Base-by-base conservation (phyloP, 1,284 basidiomycete species). In the Bjerkandera adusta region DNA sequence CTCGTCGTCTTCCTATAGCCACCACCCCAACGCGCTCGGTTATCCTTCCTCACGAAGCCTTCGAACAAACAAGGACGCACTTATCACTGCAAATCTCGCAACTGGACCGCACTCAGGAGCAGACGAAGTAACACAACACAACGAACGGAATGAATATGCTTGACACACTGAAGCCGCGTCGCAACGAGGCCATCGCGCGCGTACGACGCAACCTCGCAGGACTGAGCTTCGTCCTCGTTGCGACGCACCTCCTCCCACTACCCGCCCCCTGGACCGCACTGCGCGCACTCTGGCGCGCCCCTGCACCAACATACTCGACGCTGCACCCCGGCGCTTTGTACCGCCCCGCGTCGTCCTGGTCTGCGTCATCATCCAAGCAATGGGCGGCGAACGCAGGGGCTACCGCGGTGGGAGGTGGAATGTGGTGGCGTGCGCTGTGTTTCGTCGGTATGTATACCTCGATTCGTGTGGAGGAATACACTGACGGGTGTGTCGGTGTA, bases 111-210 rank as follows among this genome's bases (percentile, higher is more conserved):
- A n/a, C n/a, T n/a, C n/a, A n/a, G n/a, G n/a, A n/a, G n/a, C n/a
- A n/a, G n/a, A n/a, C n/a, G n/a, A n/a, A n/a, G n/a, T n/a, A n/a
- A n/a, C n/a, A n/a, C n/a, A n/a, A n/a, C n/a, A n/a, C n/a, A n/a
- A n/a, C n/a, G n/a, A n/a, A n/a, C n/a, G n/a, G n/a, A n/a, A n/a
- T n/a, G 8, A 34, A 5, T 7, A 25, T 70, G 12, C 29, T 61
- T 1, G 58, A 70, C 52, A 63, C 67, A 43, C 58, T 81, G 54
- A 83, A 79, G 55, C 81, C 79, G 4, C 60, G 76, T 39, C 75
- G 72, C 48, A 69, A 71, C 32, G 80, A 82, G 55, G 81, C 81
- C 0, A 55, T 76, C 2, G 62, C 77, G 41, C 68, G 81, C 51
- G 65, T 81, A 44, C 76, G 80, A 32, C 68, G 68, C 42, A 82